Base-by-base conservation (phyloP, 805 yeast genomes). In the Wickerhamomyces subpelliculosus region DNA sequence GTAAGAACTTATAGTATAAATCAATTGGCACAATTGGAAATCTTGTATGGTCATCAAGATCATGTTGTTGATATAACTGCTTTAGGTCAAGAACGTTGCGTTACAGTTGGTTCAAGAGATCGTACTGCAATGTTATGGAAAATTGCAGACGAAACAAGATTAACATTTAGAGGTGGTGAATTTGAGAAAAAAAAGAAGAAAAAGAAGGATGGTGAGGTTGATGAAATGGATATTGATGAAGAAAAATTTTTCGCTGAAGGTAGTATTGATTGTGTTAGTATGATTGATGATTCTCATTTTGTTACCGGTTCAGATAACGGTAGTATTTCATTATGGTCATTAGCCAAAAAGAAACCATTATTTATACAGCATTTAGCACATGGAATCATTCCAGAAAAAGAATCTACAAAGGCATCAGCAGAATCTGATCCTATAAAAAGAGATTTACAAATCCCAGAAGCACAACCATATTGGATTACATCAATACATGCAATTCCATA, bases 251-350 rank as follows among this genome's bases (percentile, higher is more conserved):
- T 67, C 46, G 65, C 76, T 31, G 97, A 93, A 58, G 97, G 97
- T 11, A 79, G 93, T 45, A 80, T 90, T 37, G 97, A 90, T 51
- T 81, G 84, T 54, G 93, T 89, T 25, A 67, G 84, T 11, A 88
- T 89, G 96, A 62, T 85, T 38, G 98, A 93, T 61, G 95, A 89
- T 60, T 76, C 88, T 21, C 88, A 84, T 58, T 93, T 93, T 56
- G 79, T 93, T 34, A 89, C 97, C 1, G 97, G 97, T 5, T 81
- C 95, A 13, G 98, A 93, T 57, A 90, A 89, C 57, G 98, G 98
- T 31, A 84, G 78, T 54, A 63, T 93, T 24, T 65, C 85, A n/a
- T 67, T 93, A 44, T 93, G 98, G 98, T 79, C 96, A 3, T 64
- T 83, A 40, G 80, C 85, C 20, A 87, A 87, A 64, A 93, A 93